Evolutionary conservation across 2,329 filamentous ascomycete genomes (phyloP).

Genomic region (Neofusicoccum laricinum): DNA sequence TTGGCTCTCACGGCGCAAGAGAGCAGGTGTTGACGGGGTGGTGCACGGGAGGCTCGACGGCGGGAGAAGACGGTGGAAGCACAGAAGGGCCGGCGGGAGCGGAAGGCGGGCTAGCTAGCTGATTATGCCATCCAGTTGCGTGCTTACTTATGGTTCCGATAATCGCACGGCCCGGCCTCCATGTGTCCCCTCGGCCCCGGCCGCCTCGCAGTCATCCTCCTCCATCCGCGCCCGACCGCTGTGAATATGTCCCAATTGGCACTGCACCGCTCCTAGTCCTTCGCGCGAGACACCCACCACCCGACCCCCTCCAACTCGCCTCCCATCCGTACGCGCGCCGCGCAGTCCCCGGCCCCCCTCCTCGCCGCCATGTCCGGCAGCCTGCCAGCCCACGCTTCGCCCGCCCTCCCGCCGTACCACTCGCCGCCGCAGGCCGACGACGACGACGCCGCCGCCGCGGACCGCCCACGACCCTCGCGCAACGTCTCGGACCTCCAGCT

Average conservation of each 20-base stretch:
- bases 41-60: background rate
- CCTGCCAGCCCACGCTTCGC: slow-evolving; percentile 52
- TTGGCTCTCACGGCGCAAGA: background rate
- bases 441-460: slow-evolving; percentile 47
- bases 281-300: background rate
- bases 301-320: background rate
- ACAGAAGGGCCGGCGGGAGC: background rate
- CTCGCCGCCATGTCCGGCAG: slow-evolving; percentile 6
- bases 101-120: background rate
- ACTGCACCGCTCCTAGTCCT: background rate
- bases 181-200: too few species aligned
- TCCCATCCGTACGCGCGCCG: background rate
- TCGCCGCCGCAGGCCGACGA: slow-evolving; percentile 46
- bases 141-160: background rate
- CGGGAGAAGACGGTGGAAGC: background rate
- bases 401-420: slow-evolving; percentile 50
- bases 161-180: background rate
- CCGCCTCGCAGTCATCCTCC: background rate
- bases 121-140: background rate
- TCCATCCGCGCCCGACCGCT: background rate
- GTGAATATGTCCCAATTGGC: background rate
- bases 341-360: too few species aligned
- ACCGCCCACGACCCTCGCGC: slow-evolving; percentile 31
- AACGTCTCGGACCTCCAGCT: slow-evolving; percentile 37
- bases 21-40: background rate